These are phyloP conservation scores for Boletus subparvulus DNA, from an alignment of 768 basidiomycete species.

Conservation along the genomic window DNA sequence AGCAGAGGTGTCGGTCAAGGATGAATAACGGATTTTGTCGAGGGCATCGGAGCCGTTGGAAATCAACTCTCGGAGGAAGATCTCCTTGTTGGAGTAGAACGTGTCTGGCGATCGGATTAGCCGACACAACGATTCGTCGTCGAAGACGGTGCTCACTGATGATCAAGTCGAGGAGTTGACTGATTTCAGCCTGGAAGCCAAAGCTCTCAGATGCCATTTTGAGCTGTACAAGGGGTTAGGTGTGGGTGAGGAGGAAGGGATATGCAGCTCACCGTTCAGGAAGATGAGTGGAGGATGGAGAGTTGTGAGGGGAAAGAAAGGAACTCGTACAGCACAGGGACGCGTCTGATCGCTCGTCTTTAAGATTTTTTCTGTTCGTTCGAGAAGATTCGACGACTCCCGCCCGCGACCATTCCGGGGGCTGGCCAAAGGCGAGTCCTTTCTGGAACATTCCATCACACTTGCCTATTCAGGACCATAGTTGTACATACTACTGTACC, in stretches of 20 bases:
- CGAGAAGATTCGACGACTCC: constrained; percentile 44
- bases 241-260: neutral
- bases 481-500: neutral
- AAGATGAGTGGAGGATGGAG: constrained; percentile 5
- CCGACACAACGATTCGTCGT: neutral
- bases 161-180: constrained; percentile 96
- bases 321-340: constrained; percentile 5
- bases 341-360: constrained; percentile 28
- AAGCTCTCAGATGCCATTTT: constrained; percentile 82
- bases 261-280: constrained; percentile 15
- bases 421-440: constrained; percentile 11
- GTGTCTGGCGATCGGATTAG: constrained; percentile 60
- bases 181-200: constrained; percentile 99
- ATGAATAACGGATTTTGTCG: constrained; percentile 98
- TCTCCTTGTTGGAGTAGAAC: constrained; percentile 99
- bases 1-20: constrained; percentile 87
- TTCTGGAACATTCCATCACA: constrained; percentile 39
- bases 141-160: constrained; percentile 66
- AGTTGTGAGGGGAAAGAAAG: constrained; percentile 13
- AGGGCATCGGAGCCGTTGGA: constrained; percentile 98
- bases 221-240: constrained; percentile 22
- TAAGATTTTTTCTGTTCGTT: constrained; percentile 36
- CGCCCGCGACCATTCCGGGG: constrained; percentile 12
- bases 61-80: constrained; percentile 98
- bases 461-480: constrained; percentile 27